Evolutionary conservation across 2,329 filamentous ascomycete genomes (phyloP).

Genomic region (Claviceps africana): DNA sequence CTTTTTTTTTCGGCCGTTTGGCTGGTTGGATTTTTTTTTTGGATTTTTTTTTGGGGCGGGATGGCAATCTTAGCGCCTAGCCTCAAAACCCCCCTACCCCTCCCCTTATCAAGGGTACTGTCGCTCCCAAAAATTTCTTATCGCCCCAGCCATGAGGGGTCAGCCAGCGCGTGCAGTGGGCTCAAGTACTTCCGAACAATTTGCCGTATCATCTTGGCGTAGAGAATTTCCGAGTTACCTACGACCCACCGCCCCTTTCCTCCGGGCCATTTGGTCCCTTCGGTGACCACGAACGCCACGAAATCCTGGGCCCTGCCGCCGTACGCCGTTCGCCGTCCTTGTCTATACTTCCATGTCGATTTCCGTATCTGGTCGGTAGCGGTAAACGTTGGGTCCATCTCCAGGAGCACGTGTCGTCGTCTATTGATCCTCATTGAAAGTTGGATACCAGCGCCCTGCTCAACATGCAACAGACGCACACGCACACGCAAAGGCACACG

Average conservation of each 20-base stretch:
- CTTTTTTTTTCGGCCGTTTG: not conserved
- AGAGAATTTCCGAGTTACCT: too few relatives aligned
- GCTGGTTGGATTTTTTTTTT: too few relatives aligned
- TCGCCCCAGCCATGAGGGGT: not conserved
- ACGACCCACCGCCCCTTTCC: not conserved
- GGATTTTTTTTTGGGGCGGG: not conserved
- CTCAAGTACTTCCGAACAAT: too few relatives aligned
- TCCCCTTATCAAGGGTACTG: conserved; percentile 1
- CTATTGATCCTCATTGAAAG: not conserved
- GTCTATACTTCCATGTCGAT: not conserved
- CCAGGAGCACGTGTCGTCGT: not conserved
- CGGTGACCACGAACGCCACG: not conserved
- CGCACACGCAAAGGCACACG: too few relatives aligned
- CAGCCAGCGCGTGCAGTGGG: not conserved
- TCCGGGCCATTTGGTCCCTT: not conserved
- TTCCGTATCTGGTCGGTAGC: not conserved
- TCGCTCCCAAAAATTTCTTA: conserved; percentile 1
- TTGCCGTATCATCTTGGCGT: too few relatives aligned
- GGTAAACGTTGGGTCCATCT: not conserved
- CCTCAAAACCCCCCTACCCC: not conserved
- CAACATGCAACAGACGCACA: not conserved
- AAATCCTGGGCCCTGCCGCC: not conserved
- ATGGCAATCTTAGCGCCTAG: not conserved
- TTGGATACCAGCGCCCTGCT: not conserved
- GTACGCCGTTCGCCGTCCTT: not conserved